These are phyloP conservation scores for Tardiomyces blankii DNA, from an alignment of 1,139 yeast species.

Conservation along the genomic window DNA sequence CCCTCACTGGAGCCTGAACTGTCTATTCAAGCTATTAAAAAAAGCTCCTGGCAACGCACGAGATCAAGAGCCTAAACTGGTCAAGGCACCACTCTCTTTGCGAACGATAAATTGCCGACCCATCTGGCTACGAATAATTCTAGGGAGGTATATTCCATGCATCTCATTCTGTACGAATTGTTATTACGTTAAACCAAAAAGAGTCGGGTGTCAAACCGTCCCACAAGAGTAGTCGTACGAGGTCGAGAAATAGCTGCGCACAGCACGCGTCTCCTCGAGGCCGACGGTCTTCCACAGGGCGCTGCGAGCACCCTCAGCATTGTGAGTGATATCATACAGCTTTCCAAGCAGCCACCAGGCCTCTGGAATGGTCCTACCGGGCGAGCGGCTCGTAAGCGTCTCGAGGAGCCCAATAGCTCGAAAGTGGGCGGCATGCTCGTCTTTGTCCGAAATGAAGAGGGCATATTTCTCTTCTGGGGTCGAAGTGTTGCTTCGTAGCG, in stretches of 20 bases:
- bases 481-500: background rate
- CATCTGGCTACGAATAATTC: no score
- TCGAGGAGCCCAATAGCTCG: conserved; percentile 56
- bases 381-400: conserved; percentile 37
- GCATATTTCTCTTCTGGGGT: conserved; percentile 3
- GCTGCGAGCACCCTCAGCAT: conserved; percentile 38
- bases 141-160: no score
- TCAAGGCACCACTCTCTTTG: no score
- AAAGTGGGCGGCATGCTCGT: conserved; percentile 53
- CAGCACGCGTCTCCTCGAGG: conserved; percentile 57
- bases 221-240: background rate
- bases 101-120: no score
- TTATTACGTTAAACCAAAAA: no score
- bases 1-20: conserved; percentile 36
- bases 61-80: no score
- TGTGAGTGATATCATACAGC: conserved; percentile 53
- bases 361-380: conserved; percentile 52
- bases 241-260: conserved; percentile 27
- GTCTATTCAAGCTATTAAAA: background rate
- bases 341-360: conserved; percentile 63
- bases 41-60: no score
- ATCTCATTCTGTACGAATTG: no score
- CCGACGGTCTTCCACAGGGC: conserved; percentile 59
- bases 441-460: conserved; percentile 36
- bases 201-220: no score